A percentile compares a stretch with the other conserved stretches of the same genome.
These are phyloP conservation scores for Seminavis robusta DNA, from an alignment of 108 stramenopile genomes.

Conservation along the genomic window DNA sequence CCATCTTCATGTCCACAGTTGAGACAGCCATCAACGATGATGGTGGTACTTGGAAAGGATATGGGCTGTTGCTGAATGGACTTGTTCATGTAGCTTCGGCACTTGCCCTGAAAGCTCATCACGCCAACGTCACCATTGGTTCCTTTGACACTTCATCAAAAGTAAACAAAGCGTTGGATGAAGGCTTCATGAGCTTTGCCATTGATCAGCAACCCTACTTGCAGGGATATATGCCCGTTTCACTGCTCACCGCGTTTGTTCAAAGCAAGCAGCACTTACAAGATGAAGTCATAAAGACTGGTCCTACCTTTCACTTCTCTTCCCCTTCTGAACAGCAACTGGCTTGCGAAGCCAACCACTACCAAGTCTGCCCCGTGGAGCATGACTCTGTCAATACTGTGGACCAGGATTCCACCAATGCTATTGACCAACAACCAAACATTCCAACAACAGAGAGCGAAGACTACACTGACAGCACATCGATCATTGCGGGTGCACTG, in stretches of 20 bases:
- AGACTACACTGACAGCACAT: no score
- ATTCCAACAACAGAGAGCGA: no score
- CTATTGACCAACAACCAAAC: no score
- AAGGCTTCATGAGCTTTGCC: conserved; percentile 14
- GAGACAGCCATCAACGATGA: conserved; percentile 5
- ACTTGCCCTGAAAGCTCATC: no score
- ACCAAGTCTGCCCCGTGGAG: conserved; percentile 10
- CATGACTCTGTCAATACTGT: no score
- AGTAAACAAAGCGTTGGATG: conserved; percentile 3
- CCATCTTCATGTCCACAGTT: background rate
- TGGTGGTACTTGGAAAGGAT: conserved; percentile 15
- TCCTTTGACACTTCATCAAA: conserved; percentile 6
- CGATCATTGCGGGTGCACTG: no score
- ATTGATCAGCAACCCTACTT: conserved; percentile 23
- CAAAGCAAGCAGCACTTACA: background rate
- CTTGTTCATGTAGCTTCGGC: background rate
- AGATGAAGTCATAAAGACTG: conserved; percentile 4
- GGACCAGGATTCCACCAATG: no score
- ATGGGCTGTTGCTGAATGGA: background rate
- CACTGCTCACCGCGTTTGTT: background rate
- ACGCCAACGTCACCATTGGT: conserved; percentile 3
- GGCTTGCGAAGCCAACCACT: conserved; percentile 5
- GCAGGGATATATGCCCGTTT: conserved; percentile 18
- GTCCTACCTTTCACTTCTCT: background rate
- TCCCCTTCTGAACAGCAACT: background rate